A percentile compares a stretch with the other conserved stretches of the same genome.
phyloP scores from a whole-genome alignment of 2,329 filamentous ascomycete genomes.

The Trichoderma gracile region DNA sequence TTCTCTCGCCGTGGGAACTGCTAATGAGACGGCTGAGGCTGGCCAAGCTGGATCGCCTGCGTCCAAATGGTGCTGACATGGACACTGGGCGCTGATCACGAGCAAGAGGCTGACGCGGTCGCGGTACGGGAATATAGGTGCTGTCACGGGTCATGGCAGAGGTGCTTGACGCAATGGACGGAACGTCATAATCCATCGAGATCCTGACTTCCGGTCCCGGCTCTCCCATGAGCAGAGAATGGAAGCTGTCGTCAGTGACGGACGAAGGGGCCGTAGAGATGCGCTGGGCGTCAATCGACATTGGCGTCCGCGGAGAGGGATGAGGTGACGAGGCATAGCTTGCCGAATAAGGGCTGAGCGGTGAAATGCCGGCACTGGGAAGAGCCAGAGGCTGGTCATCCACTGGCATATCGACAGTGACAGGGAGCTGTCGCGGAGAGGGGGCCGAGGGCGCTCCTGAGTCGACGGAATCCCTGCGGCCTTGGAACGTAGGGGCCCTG shows the following conservation, averaged over 20 bases:
- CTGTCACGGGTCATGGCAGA: conserved; percentile 76
- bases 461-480: conserved; percentile 40
- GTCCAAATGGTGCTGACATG: conserved; percentile 62
- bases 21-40: conserved; percentile 76
- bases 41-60: conserved; percentile 72
- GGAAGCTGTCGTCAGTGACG: conserved; percentile 67
- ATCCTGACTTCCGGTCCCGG: conserved; percentile 71
- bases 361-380: conserved; percentile 47
- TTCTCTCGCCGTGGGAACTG: conserved; percentile 71
- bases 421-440: conserved; percentile 46
- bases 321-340: conserved; percentile 62
- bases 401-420: conserved; percentile 51
- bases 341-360: conserved; percentile 66
- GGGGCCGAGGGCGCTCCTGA: conserved; percentile 42
- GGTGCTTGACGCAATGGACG: conserved; percentile 72
- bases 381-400: conserved; percentile 50
- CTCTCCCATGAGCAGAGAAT: conserved; percentile 71
- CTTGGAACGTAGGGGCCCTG: conserved; percentile 41
- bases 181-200: conserved; percentile 69
- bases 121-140: conserved; percentile 47
- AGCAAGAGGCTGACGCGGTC: conserved; percentile 51
- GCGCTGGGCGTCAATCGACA: conserved; percentile 70
- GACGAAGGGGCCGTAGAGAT: conserved; percentile 77
- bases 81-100: conserved; percentile 62
- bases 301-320: conserved; percentile 67